phyloP scores from a whole-genome alignment of 2,329 filamentous ascomycete genomes.

The Aaosphaeria arxii region DNA sequence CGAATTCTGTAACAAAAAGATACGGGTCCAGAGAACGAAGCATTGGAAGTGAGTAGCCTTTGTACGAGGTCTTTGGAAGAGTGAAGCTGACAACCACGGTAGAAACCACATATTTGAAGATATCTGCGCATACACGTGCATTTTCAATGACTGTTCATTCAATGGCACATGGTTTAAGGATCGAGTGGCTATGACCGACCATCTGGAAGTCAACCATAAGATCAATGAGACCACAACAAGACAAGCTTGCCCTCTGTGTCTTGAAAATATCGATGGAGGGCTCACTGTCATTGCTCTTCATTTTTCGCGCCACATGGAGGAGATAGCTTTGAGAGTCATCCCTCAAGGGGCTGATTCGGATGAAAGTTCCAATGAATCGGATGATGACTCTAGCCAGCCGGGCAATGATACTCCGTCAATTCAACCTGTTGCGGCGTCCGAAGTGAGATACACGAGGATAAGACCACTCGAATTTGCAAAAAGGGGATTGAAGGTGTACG shows the following conservation, averaged over 20 bases:
- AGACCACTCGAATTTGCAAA: no score
- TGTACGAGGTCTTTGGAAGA: no score
- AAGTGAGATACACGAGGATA: no score
- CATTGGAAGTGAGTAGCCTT: conserved; percentile 6
- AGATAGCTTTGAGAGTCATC: conserved; percentile 4
- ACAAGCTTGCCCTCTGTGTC: conserved; percentile 3
- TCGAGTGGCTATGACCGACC: not conserved
- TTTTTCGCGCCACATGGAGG: conserved; percentile 9
- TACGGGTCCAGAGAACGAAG: conserved; percentile 4
- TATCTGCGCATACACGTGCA: conserved; percentile 7
- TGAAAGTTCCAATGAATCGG: not conserved
- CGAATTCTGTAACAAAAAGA: conserved; percentile 6
- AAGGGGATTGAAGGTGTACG: no score
- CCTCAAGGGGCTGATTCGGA: conserved; percentile 6
- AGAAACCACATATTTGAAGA: conserved; percentile 8
- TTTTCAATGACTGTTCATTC: conserved; percentile 3
- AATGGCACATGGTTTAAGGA: conserved; percentile 1
- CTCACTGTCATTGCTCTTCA: conserved; percentile 2
- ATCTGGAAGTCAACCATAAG: not conserved
- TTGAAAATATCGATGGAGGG: conserved; percentile 3
- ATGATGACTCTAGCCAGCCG: no score
- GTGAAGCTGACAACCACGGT: no score
- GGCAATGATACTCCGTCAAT: no score
- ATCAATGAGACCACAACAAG: not conserved
- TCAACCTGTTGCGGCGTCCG: no score